Evolutionary conservation across 768 basidiomycete genomes (phyloP), one percentile per base, ranked within the genome.

Genomic region (Tylopilus cervinicoccineus): DNA sequence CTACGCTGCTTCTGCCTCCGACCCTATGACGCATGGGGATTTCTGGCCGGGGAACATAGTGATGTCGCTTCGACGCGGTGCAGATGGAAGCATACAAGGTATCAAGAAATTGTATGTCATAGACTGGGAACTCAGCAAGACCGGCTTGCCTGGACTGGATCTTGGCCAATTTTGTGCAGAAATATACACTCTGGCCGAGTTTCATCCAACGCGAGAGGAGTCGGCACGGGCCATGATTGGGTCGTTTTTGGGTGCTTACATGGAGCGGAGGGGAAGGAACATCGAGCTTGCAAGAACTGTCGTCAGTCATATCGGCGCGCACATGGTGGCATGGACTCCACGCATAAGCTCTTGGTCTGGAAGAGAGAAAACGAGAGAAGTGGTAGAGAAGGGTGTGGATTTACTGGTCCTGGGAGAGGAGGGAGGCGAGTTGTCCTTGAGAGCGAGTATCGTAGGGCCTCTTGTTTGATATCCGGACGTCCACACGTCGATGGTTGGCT

Each of bases 31-130:
- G 19, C 66, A 66, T 11, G 85, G 86, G 0, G 86, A 87, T 61
- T 81, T 86, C 55, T 87, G 85, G 84, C 77, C 85, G 2, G 85
- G 84, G 0, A 86, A 87, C 56, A 53, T 86, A 38, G 68, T 84
- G 51, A 55, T 84, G n/a, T 61, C 55, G 11, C 58, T 73, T 11
- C 63, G 63, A 40, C 58, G 57, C 6, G 58, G 65, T 1, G n/a
- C 34, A 12, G 60, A 60, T 7, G 69, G 68, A 12, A 45, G 23
- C 2, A 40, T 50, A 44, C 61, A 52, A 13, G 52, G 51, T 10
- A 54, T 81, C 32, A 66, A 70, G 57, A 70, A 63, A 11, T 54
- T 82, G 10, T 73, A 68, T 34, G 68, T 85, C 29, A 55, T 86
- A 38, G 85, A 86, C 61, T 86, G 85, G 85, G 84, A 87, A 55